Conservation (phyloP, 2,329 filamentous ascomycete species). For the Exophiala alcalophila region DNA sequence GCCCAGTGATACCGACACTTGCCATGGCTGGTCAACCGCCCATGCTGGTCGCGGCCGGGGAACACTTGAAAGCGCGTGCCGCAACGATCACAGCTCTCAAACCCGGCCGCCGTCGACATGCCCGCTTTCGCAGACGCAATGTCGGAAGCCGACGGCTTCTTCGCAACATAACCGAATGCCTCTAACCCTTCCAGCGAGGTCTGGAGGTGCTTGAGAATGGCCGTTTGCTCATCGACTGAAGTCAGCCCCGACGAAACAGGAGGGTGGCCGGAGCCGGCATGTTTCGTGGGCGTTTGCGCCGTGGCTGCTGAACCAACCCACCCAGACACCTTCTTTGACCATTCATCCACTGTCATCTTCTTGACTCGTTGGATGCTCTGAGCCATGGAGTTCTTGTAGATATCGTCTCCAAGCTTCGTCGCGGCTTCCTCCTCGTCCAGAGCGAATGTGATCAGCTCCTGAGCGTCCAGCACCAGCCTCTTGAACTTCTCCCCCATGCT, state of each 20-base stretch:
- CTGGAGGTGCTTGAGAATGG: constrained; percentile 60
- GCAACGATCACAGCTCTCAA: constrained; percentile 88
- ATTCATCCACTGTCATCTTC: constrained; percentile 69
- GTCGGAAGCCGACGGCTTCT: constrained; percentile 62
- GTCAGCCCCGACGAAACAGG: constrained; percentile 49
- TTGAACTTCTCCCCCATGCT: constrained; percentile 34
- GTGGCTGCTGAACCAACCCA: constrained; percentile 11
- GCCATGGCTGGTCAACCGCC: constrained; percentile 73
- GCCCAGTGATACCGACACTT: constrained; percentile 79
- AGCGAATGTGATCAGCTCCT: constrained; percentile 47
- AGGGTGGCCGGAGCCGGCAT: constrained; percentile 1
- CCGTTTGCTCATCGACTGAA: constrained; percentile 63
- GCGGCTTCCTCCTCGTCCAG: constrained; percentile 70
- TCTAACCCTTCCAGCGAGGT: constrained; percentile 64
- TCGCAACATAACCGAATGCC: constrained; percentile 70
- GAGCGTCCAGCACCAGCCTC: constrained; percentile 38
- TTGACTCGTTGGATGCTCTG: constrained; percentile 73
- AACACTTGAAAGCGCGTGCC: constrained; percentile 85
- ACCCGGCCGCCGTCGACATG: constrained; percentile 66
- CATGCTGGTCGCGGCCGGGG: constrained; percentile 73
- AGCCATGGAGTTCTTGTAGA: constrained; percentile 84
- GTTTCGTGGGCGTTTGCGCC: constrained; percentile 13
- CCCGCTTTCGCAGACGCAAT: constrained; percentile 65
- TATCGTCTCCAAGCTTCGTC: constrained; percentile 50
- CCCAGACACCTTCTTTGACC: constrained; percentile 62